Evolutionary conservation across 768 basidiomycete species (phyloP), one percentile per base, ranked within the genome.

Genomic region (Boletus edulis): DNA sequence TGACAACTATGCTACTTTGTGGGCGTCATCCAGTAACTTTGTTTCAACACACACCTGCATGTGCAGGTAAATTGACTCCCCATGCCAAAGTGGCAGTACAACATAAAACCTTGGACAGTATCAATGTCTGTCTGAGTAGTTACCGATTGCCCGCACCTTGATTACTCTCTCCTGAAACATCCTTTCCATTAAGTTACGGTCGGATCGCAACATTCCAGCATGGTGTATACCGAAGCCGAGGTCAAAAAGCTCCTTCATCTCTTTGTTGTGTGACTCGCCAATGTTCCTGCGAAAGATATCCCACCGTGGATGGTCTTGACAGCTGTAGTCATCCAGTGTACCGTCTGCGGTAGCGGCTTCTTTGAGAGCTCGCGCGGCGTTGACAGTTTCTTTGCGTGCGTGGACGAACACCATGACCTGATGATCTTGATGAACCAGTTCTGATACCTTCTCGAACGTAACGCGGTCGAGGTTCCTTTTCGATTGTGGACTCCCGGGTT

Each of bases 351-450:
- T 59, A 4, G 92, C 85, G 53, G 86, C 78, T 57, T 98, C 97
- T 54, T 84, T 84, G 24, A 99, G 77, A 11, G 80, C 82, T 64
- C 85, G 75, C 0, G 95, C 95, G 1, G 91, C 83, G 67, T 96
- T 97, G 49, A 98, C 97, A 0, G 97, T 99, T 67, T 98, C 97
- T 74, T 97, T 98, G 31, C 97, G 82, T 14, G 97, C 93, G 70
- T 99, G 97, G 10, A 99, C 97, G 65, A 99, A 99, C 1, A 99
- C 95, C 95, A 99, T 98, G 56, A 97, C 94, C 70, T 98, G 97
- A 73, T 99, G 97, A 3, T 95, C 97, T 62, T 86, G 82, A n/a
- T 74, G 78, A 29, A 98, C 91, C 7, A 98, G 77, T 34, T 90
- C 88, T 4, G 87, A 81, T 18, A 98, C 94, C 73, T 96, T 98